Percentiles rank a stretch among this genome's conserved stretches.
phyloP scores from a whole-genome alignment of 441 rosid species.

The Gossypium aridum region DNA sequence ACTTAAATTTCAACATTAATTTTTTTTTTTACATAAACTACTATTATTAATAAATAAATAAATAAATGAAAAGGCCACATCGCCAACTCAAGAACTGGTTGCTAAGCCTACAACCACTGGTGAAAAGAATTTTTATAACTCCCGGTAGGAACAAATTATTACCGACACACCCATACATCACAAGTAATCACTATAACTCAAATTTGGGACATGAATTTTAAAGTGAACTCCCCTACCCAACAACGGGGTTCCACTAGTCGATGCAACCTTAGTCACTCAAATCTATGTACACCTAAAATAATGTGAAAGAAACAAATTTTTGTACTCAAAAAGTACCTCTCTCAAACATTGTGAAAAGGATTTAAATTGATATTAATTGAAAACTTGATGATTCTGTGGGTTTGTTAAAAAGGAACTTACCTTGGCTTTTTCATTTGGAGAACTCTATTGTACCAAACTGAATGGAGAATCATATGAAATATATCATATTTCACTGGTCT shows the following conservation, averaged over 20 bases:
- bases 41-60: background rate
- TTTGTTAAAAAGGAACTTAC: background rate
- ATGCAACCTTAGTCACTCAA: background rate
- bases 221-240: no score
- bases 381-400: no score
- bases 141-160: no score
- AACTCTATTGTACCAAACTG: conserved; percentile 79
- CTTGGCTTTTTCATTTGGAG: conserved; percentile 35
- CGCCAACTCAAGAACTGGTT: background rate
- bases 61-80: background rate
- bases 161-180: no score
- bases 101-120: background rate
- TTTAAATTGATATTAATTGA: no score
- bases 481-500: conserved; percentile 67
- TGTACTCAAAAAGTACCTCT: background rate
- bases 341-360: background rate
- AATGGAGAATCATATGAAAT: conserved; percentile 89
- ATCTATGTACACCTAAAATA: conserved; percentile 7
- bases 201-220: no score
- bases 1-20: background rate
- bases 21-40: background rate
- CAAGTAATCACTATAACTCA: no score
- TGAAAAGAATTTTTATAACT: no score
- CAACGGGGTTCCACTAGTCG: background rate
- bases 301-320: background rate